phyloP scores from a whole-genome alignment of 805 yeast species.

The Lipomyces chichibuensis region DNA sequence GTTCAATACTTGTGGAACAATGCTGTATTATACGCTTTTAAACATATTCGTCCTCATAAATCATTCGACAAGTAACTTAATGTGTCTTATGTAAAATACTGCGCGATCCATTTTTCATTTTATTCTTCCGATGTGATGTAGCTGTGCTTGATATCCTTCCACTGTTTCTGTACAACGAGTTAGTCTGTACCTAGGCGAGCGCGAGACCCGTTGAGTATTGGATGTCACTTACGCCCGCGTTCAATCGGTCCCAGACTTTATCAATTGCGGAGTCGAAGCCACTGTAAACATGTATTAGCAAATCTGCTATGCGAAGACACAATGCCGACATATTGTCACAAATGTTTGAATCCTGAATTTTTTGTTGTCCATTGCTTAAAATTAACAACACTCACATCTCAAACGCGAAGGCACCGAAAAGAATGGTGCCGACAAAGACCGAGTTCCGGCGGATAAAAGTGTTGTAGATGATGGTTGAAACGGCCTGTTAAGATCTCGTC shows the following conservation, averaged over 20 bases:
- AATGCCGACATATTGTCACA: too few relatives aligned
- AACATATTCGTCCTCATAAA: not conserved
- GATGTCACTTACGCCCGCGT: slow-evolving; percentile 44
- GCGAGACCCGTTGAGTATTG: not conserved
- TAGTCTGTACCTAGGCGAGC: not conserved
- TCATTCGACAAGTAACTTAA: not conserved
- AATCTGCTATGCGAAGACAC: not conserved
- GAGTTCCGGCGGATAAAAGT: slow-evolving; percentile 79
- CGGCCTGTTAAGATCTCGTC: slow-evolving; percentile 13
- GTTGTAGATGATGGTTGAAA: slow-evolving; percentile 55
- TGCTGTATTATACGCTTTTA: not conserved
- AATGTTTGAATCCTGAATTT: not conserved
- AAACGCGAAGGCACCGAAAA: slow-evolving; percentile 77
- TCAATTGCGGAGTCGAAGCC: slow-evolving; percentile 45
- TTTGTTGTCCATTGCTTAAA: too few relatives aligned
- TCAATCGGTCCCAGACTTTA: slow-evolving; percentile 44
- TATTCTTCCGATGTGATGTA: slow-evolving; percentile 28
- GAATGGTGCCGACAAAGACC: slow-evolving; percentile 71
- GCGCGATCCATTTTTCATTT: slow-evolving; percentile 2
- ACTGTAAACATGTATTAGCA: slow-evolving; percentile 17
- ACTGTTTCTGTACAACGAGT: slow-evolving; percentile 27
- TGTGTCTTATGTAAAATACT: not conserved
- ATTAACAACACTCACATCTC: slow-evolving; percentile 51
- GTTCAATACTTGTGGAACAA: not conserved
- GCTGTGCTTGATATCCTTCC: slow-evolving; percentile 35